Percentiles rank a stretch among this genome's conserved stretches.
Evolutionary conservation across 163 green algal genomes (phyloP).

Genomic region (Volvox carteri): DNA sequence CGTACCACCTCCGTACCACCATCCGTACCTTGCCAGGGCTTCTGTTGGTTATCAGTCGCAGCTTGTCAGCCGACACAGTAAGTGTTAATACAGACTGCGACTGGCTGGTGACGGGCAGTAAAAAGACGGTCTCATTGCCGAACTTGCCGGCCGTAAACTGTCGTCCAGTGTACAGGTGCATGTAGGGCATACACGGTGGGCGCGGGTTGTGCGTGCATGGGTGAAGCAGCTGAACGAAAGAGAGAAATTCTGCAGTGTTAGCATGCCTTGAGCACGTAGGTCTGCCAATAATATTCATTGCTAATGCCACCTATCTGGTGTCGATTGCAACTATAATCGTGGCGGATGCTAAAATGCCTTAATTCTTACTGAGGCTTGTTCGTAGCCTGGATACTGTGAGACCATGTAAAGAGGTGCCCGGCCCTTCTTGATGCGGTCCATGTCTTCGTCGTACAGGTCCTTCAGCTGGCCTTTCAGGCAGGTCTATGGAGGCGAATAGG

Average conservation of each 20-base stretch:
- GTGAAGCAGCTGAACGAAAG: too few relatives aligned
- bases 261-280: too few relatives aligned
- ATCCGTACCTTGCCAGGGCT: conserved; percentile 56
- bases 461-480: conserved; percentile 88
- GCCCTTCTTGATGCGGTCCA: conserved; percentile 61
- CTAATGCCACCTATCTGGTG: too few relatives aligned
- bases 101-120: conserved; percentile 62
- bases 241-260: too few relatives aligned
- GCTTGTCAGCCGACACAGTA: conserved; percentile 61
- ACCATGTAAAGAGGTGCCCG: conserved; percentile 81
- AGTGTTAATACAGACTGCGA: conserved; percentile 64
- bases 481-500: conserved; percentile 47
- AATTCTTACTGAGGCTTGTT: background rate
- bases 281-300: conserved; percentile 6
- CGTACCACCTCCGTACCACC: background rate
- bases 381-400: conserved; percentile 68
- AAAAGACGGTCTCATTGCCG: too few relatives aligned
- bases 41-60: conserved; percentile 65
- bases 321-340: too few relatives aligned
- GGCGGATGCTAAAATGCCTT: too few relatives aligned
- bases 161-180: too few relatives aligned
- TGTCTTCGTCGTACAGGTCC: conserved; percentile 77
- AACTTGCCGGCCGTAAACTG: too few relatives aligned
- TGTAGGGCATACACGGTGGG: too few relatives aligned
- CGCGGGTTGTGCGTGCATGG: too few relatives aligned